These are phyloP conservation scores for Dendrocalamus latiflorus DNA, from an alignment of 202 grass and related monocot genomes.

Conservation along the genomic window DNA sequence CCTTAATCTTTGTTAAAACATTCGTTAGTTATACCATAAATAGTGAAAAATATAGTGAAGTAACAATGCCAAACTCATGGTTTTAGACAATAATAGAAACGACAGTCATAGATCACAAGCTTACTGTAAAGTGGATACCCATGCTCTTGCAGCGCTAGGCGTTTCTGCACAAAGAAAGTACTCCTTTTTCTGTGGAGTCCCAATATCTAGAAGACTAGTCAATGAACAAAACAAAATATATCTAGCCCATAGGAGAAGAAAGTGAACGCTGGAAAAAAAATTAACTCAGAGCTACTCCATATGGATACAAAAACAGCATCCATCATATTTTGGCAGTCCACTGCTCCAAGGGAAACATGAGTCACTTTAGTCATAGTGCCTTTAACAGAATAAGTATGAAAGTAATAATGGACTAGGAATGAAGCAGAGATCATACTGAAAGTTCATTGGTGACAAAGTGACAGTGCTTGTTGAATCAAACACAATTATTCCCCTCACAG, in stretches of 20 bases:
- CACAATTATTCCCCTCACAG: conserved; percentile 55
- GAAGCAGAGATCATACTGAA: conserved; percentile 61
- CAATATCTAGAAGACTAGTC: conserved; percentile 80
- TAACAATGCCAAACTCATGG: neutral
- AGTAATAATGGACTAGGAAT: neutral
- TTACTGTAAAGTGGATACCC: conserved; percentile 99
- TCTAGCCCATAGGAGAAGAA: conserved; percentile 7
- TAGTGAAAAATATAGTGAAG: neutral
- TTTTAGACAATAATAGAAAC: neutral
- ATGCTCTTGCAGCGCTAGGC: conserved; percentile 93
- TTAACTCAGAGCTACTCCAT: conserved; percentile 9
- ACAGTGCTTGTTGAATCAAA: conserved; percentile 82
- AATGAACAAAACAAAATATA: conserved; percentile 44
- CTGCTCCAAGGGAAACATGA: conserved; percentile 47
- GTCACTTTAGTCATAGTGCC: conserved; percentile 6
- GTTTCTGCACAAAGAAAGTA: conserved; percentile 99
- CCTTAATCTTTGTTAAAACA: neutral
- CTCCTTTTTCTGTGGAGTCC: conserved; percentile 86
- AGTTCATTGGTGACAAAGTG: conserved; percentile 72
- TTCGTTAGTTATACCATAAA: neutral
- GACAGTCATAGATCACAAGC: conserved; percentile 38
- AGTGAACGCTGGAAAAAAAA: neutral
- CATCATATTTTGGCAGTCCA: conserved; percentile 81
- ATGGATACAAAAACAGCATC: conserved; percentile 98
- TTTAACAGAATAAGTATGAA: neutral